Conservation (phyloP, 805 yeast genomes). For the Candida manassasensis region DNA sequence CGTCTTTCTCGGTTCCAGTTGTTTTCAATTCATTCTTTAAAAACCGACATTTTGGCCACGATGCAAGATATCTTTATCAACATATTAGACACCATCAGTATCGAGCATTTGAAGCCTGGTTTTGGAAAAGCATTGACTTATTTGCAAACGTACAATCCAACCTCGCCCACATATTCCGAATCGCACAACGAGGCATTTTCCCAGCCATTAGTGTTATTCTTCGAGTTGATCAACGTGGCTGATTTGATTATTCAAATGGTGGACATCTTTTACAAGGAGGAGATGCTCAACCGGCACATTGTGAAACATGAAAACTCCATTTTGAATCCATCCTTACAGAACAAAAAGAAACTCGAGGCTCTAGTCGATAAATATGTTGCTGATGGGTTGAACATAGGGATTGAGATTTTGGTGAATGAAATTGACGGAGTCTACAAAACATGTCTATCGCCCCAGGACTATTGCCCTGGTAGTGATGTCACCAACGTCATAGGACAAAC, state of each 20-base stretch:
- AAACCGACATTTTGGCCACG: conserved; percentile 32
- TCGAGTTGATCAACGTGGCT: conserved; percentile 88
- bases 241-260: conserved; percentile 91
- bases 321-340: conserved; percentile 68
- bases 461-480: conserved; percentile 40
- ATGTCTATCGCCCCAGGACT: conserved; percentile 49
- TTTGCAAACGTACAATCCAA: conserved; percentile 67
- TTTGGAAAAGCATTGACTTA: conserved; percentile 75
- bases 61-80: conserved; percentile 63
- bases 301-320: conserved; percentile 73
- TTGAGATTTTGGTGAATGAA: conserved; percentile 81
- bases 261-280: conserved; percentile 85
- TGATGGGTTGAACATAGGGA: conserved; percentile 87
- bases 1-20: conserved; percentile 42
- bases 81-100: conserved; percentile 58
- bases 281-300: conserved; percentile 53
- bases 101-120: conserved; percentile 76
- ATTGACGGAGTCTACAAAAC: conserved; percentile 58
- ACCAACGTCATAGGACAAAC: conserved; percentile 38
- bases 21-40: conserved; percentile 31
- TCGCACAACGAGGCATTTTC: conserved; percentile 36
- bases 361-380: conserved; percentile 86
- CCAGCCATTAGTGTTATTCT: conserved; percentile 83
- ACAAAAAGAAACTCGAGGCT: conserved; percentile 77
- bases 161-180: conserved; percentile 27